A percentile compares a stretch with the other conserved stretches of the same genome.
phyloP scores from a whole-genome alignment of 345 rosid genomes.

The Lumnitzera racemosa region DNA sequence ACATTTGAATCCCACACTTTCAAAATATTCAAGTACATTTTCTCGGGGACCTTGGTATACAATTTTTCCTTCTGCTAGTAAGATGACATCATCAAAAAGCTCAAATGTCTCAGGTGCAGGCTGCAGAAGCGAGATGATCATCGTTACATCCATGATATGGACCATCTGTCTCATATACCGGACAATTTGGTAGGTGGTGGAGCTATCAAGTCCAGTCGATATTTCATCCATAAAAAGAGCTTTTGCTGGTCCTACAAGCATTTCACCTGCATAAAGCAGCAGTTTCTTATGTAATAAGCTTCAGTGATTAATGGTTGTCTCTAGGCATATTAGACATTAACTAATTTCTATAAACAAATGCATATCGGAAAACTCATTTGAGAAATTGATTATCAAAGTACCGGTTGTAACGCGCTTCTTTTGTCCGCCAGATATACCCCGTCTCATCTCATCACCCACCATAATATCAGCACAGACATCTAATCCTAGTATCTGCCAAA shows the following conservation, averaged over 20 bases:
- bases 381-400: not conserved
- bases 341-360: not conserved
- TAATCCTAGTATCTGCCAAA: constrained; percentile 41
- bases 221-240: constrained; percentile 60
- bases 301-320: too few species aligned
- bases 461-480: constrained; percentile 49
- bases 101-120: constrained; percentile 62
- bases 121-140: constrained; percentile 50
- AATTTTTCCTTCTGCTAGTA: constrained; percentile 51
- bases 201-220: constrained; percentile 61
- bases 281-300: not conserved
- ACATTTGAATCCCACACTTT: constrained; percentile 41
- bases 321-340: too few species aligned
- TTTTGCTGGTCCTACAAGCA: constrained; percentile 64
- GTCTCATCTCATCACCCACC: constrained; percentile 58
- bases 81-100: constrained; percentile 51
- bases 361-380: not conserved
- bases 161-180: constrained; percentile 54
- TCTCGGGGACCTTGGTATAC: constrained; percentile 55
- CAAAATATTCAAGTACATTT: constrained; percentile 42
- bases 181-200: constrained; percentile 52
- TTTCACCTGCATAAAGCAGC: constrained; percentile 42
- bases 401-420: constrained; percentile 60
- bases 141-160: constrained; percentile 51
- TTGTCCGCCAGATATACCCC: constrained; percentile 65